Evolutionary conservation across 2,329 filamentous ascomycete genomes (phyloP), one percentile per base, ranked within the genome.

Genomic region (Nemania abortiva): DNA sequence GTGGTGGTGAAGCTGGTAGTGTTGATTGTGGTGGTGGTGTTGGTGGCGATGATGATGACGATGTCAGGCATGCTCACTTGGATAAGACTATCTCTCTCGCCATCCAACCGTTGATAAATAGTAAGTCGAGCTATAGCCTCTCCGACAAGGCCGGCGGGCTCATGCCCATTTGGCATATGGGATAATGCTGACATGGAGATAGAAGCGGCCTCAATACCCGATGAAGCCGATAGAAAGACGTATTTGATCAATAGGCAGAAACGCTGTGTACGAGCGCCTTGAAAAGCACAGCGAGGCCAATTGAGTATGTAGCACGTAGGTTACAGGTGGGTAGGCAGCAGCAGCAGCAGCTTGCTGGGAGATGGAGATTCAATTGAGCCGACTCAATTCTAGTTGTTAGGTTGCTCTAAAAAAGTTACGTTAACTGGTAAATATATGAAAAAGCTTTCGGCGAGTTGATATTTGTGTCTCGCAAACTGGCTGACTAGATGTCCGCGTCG

Each of bases 31-130:
- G 18, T 37, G 52, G 31, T 9, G 15, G 55, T 61, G 45, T 6
- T 7, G 18, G 42, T 4, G 50, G 27, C 34, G 49, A 27, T 54
- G 29, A 22, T 15, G 49, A 59, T 10, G 53, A 22, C 24, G 18
- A 52, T 52, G 18, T 20, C 15, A 13, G 62, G 47, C 22, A 53
- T 45, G 69, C 75, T 63, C 74, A 77, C 76, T 65, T 74, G 75
- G 57, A 78, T 75, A 70, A 78, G 74, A 37, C 37, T 61, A 61
- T 76, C 71, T 59, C 76, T 74, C 55, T 78, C 75, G 47, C 11
- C 72, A 72, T 78, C 76, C 52, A 77, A 39, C 53, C 72, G 69
- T 63, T 71, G 72, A 74, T 77, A 78, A 70, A 74, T 54, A 63
- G n/a, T 71, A 71, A 78, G 74, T 63, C 74, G 74, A 34, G 24